Evolutionary conservation across 495 filamentous ascomycete species (phyloP).

Genomic region (Penicillium bovifimosum): DNA sequence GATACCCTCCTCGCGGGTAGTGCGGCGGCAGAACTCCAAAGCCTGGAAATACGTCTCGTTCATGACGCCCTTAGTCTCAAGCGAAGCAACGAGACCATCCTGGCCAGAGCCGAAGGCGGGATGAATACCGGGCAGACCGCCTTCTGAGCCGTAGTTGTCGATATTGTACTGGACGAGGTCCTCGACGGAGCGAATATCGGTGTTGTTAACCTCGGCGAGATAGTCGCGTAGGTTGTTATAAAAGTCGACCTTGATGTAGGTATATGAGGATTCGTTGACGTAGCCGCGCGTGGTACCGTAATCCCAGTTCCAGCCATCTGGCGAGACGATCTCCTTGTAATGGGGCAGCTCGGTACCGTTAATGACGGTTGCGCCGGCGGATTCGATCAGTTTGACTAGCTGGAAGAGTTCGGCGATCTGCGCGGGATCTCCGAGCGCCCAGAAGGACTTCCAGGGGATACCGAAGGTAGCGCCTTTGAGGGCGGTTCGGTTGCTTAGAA

Average conservation of each 20-base stretch:
- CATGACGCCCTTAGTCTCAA: slow-evolving; percentile 54
- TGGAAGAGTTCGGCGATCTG: slow-evolving; percentile 49
- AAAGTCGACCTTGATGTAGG: slow-evolving; percentile 67
- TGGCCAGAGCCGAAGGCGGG: slow-evolving; percentile 68
- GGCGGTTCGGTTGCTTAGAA: slow-evolving; percentile 44
- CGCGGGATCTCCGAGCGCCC: slow-evolving; percentile 49
- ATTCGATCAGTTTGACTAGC: slow-evolving; percentile 49
- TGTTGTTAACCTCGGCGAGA: slow-evolving; percentile 59
- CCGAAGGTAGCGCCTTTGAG: slow-evolving; percentile 62
- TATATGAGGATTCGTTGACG: slow-evolving; percentile 66
- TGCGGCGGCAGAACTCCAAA: slow-evolving; percentile 52
- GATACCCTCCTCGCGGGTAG: slow-evolving; percentile 59
- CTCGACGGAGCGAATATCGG: slow-evolving; percentile 55
- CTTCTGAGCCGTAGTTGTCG: slow-evolving; percentile 62
- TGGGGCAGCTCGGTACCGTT: slow-evolving; percentile 64
- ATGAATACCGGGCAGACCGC: slow-evolving; percentile 55
- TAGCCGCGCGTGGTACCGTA: slow-evolving; percentile 57
- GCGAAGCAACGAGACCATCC: slow-evolving; percentile 58
- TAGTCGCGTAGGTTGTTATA: slow-evolving; percentile 68
- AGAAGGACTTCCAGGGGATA: slow-evolving; percentile 65
- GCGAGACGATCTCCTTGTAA: slow-evolving; percentile 54
- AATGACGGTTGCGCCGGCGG: slow-evolving; percentile 61
- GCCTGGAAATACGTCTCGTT: slow-evolving; percentile 63
- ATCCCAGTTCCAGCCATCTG: slow-evolving; percentile 68
- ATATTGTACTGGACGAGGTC: slow-evolving; percentile 66